Base-by-base conservation (phyloP, 768 basidiomycete species). In the Pholiota molesta region DNA sequence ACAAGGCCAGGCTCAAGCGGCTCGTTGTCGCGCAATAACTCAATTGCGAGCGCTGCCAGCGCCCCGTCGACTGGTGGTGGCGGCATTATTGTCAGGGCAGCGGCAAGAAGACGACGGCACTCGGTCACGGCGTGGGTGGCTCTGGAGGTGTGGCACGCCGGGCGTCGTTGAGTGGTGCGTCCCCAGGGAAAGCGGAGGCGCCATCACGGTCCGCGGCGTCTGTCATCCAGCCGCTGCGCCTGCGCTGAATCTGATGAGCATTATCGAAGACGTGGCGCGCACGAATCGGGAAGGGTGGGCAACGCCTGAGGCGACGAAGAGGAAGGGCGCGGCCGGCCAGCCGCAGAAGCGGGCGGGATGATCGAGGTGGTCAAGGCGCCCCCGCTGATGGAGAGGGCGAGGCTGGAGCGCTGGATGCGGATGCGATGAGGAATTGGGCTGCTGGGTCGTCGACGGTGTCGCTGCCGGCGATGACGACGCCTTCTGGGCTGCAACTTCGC, bases 191-290 rank as follows among this genome's bases (percentile, higher is more conserved):
- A n/a, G 26, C 5, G n/a, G 54, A 40, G 19, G 44, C 26, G 44
- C 14, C 56, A 49, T n/a, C 47, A 4, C 21, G 40, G 28, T 19
- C 35, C 40, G 29, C 49, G 42, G 17, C 23, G 13, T 49, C 64
- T 10, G 58, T 68, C n/a, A 49, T 60, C 16, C 64, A 59, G 14
- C 59, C 61, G 6, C 47, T 59, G 13, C 52, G 26, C 55, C 61
- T 55, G 40, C 55, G 7, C 35, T 51, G 42, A 88, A 82, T 45
- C 72, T 90, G 69, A 86, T 91, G 87, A 86, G 83, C 66, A 86
- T 91, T 64, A 85, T 91, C 9, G 88, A 90, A 67, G 82, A 78
- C 59, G 84, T 90, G 49, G 72, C 86, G 26, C 74, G 74, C 51
- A 66, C 49, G 33, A 70, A 75, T 57, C 55, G 71, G 57, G 62